Evolutionary conservation across 2,329 filamentous ascomycete genomes (phyloP).

Genomic region (Alternaria gansuensis): DNA sequence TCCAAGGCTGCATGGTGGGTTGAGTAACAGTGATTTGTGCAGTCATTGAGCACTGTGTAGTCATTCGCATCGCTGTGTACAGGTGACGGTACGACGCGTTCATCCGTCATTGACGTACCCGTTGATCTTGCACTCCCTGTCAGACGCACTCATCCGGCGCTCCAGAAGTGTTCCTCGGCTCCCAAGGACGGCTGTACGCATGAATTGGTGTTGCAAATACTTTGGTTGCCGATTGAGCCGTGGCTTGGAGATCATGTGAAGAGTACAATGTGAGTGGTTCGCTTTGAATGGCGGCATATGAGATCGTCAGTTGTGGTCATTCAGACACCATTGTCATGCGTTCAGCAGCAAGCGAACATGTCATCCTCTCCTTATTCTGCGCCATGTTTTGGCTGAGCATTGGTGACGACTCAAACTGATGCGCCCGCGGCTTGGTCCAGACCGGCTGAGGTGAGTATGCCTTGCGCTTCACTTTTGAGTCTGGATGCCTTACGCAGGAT

Average conservation of each 20-base stretch:
- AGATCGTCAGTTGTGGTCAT: constrained; percentile 2
- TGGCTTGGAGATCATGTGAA: constrained; percentile 9
- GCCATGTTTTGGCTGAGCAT: background rate
- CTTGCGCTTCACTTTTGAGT: constrained; percentile 20
- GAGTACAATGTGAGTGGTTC: background rate
- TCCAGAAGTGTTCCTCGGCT: constrained; percentile 17
- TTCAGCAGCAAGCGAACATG: constrained; percentile 7
- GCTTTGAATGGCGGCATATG: constrained; percentile 6
- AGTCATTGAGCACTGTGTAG: constrained; percentile 18
- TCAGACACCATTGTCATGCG: constrained; percentile 11
- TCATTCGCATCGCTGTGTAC: constrained; percentile 19
- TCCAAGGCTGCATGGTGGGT: background rate
- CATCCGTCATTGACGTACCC: constrained; percentile 21
- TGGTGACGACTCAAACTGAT: constrained; percentile 5
- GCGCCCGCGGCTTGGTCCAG: constrained; percentile 10
- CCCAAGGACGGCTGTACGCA: constrained; percentile 22
- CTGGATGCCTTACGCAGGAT: constrained; percentile 13
- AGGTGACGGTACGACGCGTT: background rate
- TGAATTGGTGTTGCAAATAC: constrained; percentile 21
- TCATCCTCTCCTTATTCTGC: constrained; percentile 3
- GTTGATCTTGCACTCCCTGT: constrained; percentile 30
- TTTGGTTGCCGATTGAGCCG: constrained; percentile 6
- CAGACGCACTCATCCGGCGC: constrained; percentile 28
- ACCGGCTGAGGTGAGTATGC: constrained; percentile 12
- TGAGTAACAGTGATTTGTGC: background rate